These are phyloP conservation scores for Rhodotorula glutinis DNA, from an alignment of 1,284 basidiomycete genomes.

Conservation along the genomic window DNA sequence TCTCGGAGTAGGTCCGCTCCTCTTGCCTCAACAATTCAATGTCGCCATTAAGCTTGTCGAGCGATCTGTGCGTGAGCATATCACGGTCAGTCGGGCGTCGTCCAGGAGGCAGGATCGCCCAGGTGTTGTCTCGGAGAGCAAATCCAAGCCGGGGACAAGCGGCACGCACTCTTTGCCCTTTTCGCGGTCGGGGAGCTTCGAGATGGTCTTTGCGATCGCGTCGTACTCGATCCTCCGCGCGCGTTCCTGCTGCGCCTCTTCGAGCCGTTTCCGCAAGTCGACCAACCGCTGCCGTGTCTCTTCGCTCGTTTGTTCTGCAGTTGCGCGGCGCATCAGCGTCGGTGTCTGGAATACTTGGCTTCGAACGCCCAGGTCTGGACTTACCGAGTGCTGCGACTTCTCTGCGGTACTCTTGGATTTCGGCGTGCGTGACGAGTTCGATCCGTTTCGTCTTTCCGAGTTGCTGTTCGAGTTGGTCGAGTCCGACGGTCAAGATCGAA, in stretches of 20 bases:
- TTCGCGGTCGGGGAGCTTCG: conserved; percentile 26
- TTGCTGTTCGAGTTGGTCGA: conserved; percentile 30
- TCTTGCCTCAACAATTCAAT: conserved; percentile 22
- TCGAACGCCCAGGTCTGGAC: too few relatives aligned
- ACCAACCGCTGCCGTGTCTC: conserved; percentile 21
- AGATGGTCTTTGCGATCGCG: conserved; percentile 28
- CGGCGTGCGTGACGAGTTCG: conserved; percentile 18
- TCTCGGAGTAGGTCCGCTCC: conserved; percentile 37
- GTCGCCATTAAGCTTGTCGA: conserved; percentile 27
- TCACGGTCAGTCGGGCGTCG: background rate
- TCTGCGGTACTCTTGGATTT: conserved; percentile 28
- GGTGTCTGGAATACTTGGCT: too few relatives aligned
- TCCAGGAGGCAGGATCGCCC: too few relatives aligned
- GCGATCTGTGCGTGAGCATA: conserved; percentile 16
- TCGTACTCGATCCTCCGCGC: conserved; percentile 43
- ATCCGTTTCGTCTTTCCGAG: conserved; percentile 17
- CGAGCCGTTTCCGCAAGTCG: conserved; percentile 15
- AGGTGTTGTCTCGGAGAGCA: background rate
- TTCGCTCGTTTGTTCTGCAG: conserved; percentile 3
- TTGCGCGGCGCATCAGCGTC: too few relatives aligned
- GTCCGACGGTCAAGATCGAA: conserved; percentile 29
- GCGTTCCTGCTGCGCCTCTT: conserved; percentile 32
- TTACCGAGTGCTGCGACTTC: conserved; percentile 27
- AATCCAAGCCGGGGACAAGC: background rate
- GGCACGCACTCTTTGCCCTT: conserved; percentile 34